Base-by-base conservation (phyloP, 371 early-diverging fungal genomes). In the Zychaea mexicana region DNA sequence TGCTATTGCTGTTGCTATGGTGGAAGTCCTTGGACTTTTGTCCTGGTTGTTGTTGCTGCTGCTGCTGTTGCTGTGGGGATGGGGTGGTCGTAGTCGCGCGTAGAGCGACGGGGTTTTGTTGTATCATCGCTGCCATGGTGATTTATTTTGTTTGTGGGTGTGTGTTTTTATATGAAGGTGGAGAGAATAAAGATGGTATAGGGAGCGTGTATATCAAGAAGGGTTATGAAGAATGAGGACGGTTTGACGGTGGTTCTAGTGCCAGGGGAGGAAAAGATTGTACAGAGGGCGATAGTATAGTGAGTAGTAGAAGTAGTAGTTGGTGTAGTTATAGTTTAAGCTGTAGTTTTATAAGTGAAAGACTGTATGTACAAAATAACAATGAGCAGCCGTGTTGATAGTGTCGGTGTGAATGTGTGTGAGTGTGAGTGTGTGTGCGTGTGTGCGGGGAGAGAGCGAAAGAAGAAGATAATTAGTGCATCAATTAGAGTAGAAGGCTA, bases 61-160 rank as follows among this genome's bases (percentile, higher is more conserved):
- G 57, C 21, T 57, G 38, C 21, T 52, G 36, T 52, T 42, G 57
- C 21, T 53, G 53, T 12, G 28, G 57, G 15, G 53, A 42, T 42
- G 42, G 15, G 4, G 42, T 4, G n/a, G 42, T 42, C 4, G 45
- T 54, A 17, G 54, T 2, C 21, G 59, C 45, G 24, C 59, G 59
- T n/a, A 58, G 59, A 6, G 45, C 45, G n/a, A 58, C 59, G 9
- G 59, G 59, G 19, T 19, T 58, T 65, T 65, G 59, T 27, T 65
- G 65, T 59, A 65, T 47, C 60, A 65, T 52, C 28, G 65, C 59
- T 65, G 65, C 52, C 65, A 65, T 65, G 36, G 33, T 59, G 39
- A 26, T 30, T n/a, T 59, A 36, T 57, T 31, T 58, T 39, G 17
- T 49, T 24, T 49, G 21, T 5, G 19, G 21, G 3, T 19, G 22